Base-by-base conservation (phyloP, 2,329 filamentous ascomycete species). In the Lasiodiplodia hormozganensis region DNA sequence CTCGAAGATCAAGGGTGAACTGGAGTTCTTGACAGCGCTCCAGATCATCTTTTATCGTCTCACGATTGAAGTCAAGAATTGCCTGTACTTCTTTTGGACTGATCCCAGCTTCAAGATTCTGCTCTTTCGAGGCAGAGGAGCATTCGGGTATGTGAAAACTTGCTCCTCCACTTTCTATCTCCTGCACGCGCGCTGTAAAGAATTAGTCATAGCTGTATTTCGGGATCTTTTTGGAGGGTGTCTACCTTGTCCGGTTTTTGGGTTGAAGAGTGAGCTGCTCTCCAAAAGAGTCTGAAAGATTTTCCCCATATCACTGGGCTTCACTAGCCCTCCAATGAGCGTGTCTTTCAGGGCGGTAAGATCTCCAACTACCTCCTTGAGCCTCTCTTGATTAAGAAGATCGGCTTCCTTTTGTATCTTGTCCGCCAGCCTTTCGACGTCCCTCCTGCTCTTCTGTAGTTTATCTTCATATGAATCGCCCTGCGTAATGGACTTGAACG, bases 271-370 rank as follows among this genome's bases (percentile, higher is more conserved):
- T 2, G 28, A 31, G 34, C 34, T 57, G 34, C 54, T 57, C 18
- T 34, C 31, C 31, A 57, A 11, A 8, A 57, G 18, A 0, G 54
- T 34, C 54, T 57, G 54, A 7, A 57, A 12, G 4, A 11, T 12
- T n/a, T 57, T 57, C 3, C 54, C 54, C 14, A 57, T 23, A 11
- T 57, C 54, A n/a, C n/a, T n/a, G n/a, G n/a, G n/a, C n/a, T n/a
- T n/a, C n/a, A n/a, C n/a, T n/a, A n/a, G n/a, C n/a, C n/a, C n/a
- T n/a, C n/a, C n/a, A n/a, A n/a, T n/a, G n/a, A n/a, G n/a, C n/a
- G n/a, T n/a, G n/a, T n/a, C n/a, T n/a, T n/a, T n/a, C n/a, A n/a
- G n/a, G n/a, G n/a, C n/a, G n/a, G n/a, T n/a, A n/a, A n/a, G n/a
- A n/a, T n/a, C n/a, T n/a, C n/a, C n/a, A n/a, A n/a, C n/a, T n/a